Evolutionary conservation across 371 early-diverging fungal genomes (phyloP), one percentile per base, ranked within the genome.

Genomic region (Haplosporangium sp.): DNA sequence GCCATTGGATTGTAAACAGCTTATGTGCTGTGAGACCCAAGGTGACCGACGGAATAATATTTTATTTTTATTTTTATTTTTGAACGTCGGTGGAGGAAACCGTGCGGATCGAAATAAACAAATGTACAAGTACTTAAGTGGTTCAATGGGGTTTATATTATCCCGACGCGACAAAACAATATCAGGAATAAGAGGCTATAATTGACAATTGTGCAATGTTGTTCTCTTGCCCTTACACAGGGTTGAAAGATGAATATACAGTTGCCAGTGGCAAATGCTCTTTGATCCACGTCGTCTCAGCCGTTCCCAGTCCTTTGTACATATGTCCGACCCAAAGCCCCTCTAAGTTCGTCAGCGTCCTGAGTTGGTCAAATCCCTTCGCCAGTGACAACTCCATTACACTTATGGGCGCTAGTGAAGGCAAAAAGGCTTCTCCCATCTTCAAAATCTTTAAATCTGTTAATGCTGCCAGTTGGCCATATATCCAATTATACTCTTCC

Each of bases 1-100:
- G 66, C 76, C 29, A 69, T 69, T 43, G 70, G 76, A 12, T 45
- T 63, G 6, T 68, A 48, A 61, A 29, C 29, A 29, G 29, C 29
- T 29, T 29, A 4, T 29, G 29, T 29, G 29, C 29, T 29, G 4
- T 29, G 29, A 4, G 29, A 29, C 29, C 29, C 1, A 29, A 29
- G 29, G 4, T 4, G 29, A 29, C 1, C 29, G n/a, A n/a, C n/a
- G n/a, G n/a, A n/a, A n/a, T n/a, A n/a, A n/a, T n/a, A n/a, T n/a
- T n/a, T n/a, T n/a, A n/a, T n/a, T n/a, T n/a, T n/a, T n/a, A n/a
- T n/a, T n/a, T n/a, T n/a, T n/a, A n/a, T n/a, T n/a, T n/a, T n/a
- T n/a, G n/a, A n/a, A n/a, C n/a, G n/a, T n/a, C n/a, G n/a, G n/a
- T n/a, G n/a, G n/a, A n/a, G n/a, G n/a, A n/a, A n/a, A n/a, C n/a